phyloP scores from a whole-genome alignment of 1,284 basidiomycete species.

The Austropuccinia psidii region DNA sequence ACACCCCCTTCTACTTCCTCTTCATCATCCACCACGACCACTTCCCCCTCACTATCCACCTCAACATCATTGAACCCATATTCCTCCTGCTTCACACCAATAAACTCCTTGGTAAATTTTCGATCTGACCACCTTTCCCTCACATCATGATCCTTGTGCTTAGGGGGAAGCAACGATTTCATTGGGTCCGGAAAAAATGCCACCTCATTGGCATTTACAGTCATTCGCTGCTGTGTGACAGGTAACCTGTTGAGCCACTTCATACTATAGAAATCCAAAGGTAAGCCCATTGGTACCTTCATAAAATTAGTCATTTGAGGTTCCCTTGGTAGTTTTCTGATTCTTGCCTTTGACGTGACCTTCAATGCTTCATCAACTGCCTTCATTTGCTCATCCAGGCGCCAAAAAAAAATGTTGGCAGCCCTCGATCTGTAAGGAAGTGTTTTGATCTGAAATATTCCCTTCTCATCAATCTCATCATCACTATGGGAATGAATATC shows the following conservation, averaged over 20 bases:
- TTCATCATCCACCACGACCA: neutral
- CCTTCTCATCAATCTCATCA: neutral
- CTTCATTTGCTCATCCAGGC: neutral
- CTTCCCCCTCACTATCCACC: neutral
- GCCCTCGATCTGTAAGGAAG: neutral
- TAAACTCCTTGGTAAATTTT: neutral
- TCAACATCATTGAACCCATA: neutral
- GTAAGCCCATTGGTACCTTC: neutral
- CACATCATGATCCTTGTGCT: neutral
- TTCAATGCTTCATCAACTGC: neutral
- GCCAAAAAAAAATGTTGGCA: conserved; percentile 1
- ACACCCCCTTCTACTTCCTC: neutral
- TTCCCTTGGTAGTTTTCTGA: neutral
- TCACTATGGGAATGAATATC: conserved; percentile 3
- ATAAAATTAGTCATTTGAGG: neutral
- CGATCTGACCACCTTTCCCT: neutral
- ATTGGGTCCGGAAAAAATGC: neutral
- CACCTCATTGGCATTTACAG: neutral
- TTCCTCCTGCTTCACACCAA: neutral
- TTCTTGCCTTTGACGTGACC: neutral
- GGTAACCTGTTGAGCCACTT: neutral
- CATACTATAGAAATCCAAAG: conserved; percentile 1
- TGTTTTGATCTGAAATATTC: conserved; percentile 1
- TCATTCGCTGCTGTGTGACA: neutral
- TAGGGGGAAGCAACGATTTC: neutral